Base-by-base conservation (phyloP, 176 grass and related monocot genomes). In the Musa schizocarpa region DNA sequence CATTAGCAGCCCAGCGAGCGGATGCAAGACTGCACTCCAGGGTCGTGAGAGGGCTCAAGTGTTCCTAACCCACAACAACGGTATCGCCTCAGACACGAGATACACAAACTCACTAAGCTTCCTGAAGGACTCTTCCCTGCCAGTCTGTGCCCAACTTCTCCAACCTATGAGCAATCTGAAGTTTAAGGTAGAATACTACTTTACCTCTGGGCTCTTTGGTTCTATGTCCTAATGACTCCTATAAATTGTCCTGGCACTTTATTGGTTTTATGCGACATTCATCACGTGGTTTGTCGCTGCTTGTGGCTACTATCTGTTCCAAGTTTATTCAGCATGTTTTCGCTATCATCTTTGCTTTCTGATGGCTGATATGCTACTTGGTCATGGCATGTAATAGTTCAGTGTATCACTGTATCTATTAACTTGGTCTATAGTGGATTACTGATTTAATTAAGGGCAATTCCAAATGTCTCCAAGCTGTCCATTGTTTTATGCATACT, bases 11-110 rank as follows among this genome's bases (percentile, higher is more conserved):
- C 74, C 90, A 1, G 86, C 78, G 24, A 81, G n/a, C n/a, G 34
- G 52, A 7, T 91, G 90, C 79, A 84, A 84, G 50, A 83, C 79
- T 72, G 1, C 63, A 4, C 76, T 98, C 76, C 78, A 73, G 25
- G 90, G 94, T 9, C 85, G 94, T n/a, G 94, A 93, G 80, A 90
- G 72, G 29, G 80, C 90, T 23, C 86, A 79, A 0, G 90, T 93
- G 50, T 90, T 91, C 88, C 86, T 93, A 58, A 93, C 82, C n/a
- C 87, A 72, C 86, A 98, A 93, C 78, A 98, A 91, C 1, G 94
- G 90, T 11, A 79, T 97, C 21, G 26, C 75, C 19, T 93, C 90
- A n/a, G 80, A 93, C 73, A 67, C 83, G 10, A 83, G 88, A 61
- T 59, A 81, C 57, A 88, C 90, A 1, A 98, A 93, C 50, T 81